Conservation (phyloP, 106 monocot genomes). For the Allium fistulosum region DNA sequence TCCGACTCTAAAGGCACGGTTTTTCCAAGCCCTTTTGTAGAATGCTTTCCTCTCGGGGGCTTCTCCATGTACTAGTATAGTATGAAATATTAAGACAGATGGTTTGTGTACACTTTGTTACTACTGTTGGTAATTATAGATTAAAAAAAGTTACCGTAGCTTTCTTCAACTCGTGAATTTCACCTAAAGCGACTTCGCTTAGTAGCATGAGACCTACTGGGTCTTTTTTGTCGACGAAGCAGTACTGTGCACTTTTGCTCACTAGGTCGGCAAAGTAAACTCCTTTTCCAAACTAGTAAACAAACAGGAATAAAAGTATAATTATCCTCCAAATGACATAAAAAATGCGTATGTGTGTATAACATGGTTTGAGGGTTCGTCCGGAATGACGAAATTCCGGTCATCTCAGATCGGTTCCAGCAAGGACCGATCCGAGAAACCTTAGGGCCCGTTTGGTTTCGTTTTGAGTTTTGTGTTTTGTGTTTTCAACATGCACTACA, state of each 20-base stretch:
- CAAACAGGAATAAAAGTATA: not conserved
- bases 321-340: not conserved
- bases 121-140: too few relatives aligned
- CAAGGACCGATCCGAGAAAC: too few relatives aligned
- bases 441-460: too few relatives aligned
- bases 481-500: too few relatives aligned
- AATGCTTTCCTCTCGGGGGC: constrained; percentile 86
- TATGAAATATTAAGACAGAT: not conserved
- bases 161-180: constrained; percentile 83
- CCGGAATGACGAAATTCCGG: too few relatives aligned
- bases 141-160: constrained; percentile 40
- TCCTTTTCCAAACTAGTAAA: constrained; percentile 88
- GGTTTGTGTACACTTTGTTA: too few relatives aligned
- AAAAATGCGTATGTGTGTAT: too few relatives aligned
- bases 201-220: constrained; percentile 90
- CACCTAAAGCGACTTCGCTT: constrained; percentile 97
- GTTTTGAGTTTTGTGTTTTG: too few relatives aligned
- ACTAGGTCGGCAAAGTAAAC: constrained; percentile 94
- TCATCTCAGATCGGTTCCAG: too few relatives aligned
- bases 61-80: constrained; percentile 68
- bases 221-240: constrained; percentile 80
- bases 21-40: constrained; percentile 94
- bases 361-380: too few relatives aligned
- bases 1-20: constrained; percentile 78
- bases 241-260: constrained; percentile 98